Evolutionary conservation across 129 eudicot genomes (phyloP).

Genomic region (Lonicera japonica): DNA sequence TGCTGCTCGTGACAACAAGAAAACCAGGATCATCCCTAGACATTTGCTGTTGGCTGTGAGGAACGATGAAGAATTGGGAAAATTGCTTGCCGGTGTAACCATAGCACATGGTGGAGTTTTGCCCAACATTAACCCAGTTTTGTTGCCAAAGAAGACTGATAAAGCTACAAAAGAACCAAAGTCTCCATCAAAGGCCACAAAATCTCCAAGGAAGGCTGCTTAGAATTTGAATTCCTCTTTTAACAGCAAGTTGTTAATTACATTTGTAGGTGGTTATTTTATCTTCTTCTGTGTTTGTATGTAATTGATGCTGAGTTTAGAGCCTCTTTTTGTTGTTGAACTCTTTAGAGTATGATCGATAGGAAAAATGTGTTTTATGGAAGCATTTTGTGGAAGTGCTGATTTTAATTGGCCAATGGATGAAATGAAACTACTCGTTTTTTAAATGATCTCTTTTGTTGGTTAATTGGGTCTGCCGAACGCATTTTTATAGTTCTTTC

Average conservation of each 20-base stretch:
- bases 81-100: slow-evolving; percentile 5
- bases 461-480: no score
- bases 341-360: no score
- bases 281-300: neutral
- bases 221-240: neutral
- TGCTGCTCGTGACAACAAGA: slow-evolving; percentile 14
- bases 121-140: slow-evolving; percentile 17
- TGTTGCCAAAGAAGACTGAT: slow-evolving; percentile 18
- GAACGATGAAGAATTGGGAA: slow-evolving; percentile 15
- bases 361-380: no score
- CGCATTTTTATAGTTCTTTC: no score
- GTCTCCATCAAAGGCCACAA: neutral
- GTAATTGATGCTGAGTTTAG: neutral
- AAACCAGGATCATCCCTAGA: slow-evolving; percentile 9
- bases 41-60: slow-evolving; percentile 11
- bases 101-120: slow-evolving; percentile 17
- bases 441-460: no score
- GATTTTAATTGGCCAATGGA: no score
- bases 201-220: slow-evolving; percentile 28
- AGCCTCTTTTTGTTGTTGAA: no score
- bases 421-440: no score
- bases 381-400: no score
- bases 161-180: neutral
- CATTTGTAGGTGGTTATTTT: neutral
- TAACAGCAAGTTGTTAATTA: no score